Base-by-base conservation (phyloP, 352 stramenopile species). In the Vaucheria bursata region DNA sequence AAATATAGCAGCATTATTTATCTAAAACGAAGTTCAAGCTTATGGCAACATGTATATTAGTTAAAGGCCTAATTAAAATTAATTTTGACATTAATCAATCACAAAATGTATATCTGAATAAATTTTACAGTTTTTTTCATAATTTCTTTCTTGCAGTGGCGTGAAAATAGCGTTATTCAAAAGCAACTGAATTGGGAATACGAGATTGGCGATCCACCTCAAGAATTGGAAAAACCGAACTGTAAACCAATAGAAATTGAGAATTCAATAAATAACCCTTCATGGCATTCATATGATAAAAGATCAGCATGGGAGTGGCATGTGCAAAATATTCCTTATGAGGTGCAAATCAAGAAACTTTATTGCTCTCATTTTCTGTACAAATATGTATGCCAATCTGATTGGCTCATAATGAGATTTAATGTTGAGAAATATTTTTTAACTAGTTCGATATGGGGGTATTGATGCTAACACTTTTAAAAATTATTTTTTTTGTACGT, bases 241-340 rank as follows among this genome's bases (percentile, higher is more conserved):
- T 31, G 37, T 59, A 34, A 31, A 68, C 31, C 53, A 7, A 34
- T 34, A 37, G 2, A 7, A 34, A 31, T 68, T 31, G 2, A 34
- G 2, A 34, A 31, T 2, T 2, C 53, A 8, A 2, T 34, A 2
- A 7, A 31, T 34, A 68, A 68, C 8, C 53, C 53, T 7, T 2
- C 8, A 2, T 68, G 53, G 53, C 8, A 7, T 34, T 7, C 53
- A 34, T 34, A 2, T 2, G 53, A 68, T 7, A 7, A 31, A 2
- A 2, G 31, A 68, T 31, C 34, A 7, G 53, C 53, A 7, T 68
- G 53, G 53, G 53, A 68, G 53, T 68, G 53, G 53, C 53, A 68
- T 34, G 53, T 68, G 53, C 53, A 2, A 2, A 68, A 68, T 34
- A 68, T 68, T 37, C 53, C 53, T 2, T 68, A 68, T 68, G 53